These are phyloP conservation scores for Cinnamomum micranthum DNA, from an alignment of 164 flowering plant genomes.

Conservation along the genomic window DNA sequence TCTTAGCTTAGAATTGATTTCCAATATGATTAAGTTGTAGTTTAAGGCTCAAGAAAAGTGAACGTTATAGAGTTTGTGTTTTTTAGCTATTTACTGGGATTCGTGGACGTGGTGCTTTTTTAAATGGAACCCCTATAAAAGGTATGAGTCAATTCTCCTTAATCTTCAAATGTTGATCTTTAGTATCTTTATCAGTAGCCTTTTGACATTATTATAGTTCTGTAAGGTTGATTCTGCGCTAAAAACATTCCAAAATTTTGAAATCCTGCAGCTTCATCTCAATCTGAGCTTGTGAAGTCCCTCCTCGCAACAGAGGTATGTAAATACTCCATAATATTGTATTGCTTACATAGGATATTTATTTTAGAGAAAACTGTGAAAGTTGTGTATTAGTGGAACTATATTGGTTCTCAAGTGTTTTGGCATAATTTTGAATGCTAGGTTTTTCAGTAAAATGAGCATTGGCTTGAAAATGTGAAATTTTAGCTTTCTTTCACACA, in stretches of 20 bases:
- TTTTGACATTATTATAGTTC: background rate
- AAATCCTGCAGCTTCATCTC: conserved; percentile 66
- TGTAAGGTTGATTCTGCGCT: background rate
- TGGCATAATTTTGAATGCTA: background rate
- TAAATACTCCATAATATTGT: background rate
- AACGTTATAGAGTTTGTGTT: conserved; percentile 5
- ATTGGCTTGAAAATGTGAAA: background rate
- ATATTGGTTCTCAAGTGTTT: background rate
- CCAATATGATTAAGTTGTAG: background rate
- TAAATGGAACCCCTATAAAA: conserved; percentile 83
- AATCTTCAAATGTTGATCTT: background rate
- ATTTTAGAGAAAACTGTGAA: background rate
- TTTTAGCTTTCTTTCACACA: background rate
- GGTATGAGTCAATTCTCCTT: conserved; percentile 31
- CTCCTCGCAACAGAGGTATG: conserved; percentile 92
- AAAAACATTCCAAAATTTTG: conserved; percentile 1
- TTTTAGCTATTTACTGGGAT: conserved; percentile 84
- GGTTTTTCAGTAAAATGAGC: background rate
- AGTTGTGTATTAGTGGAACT: background rate
- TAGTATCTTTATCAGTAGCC: background rate
- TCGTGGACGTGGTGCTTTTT: conserved; percentile 82
- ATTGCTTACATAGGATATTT: background rate
- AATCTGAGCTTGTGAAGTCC: conserved; percentile 69
- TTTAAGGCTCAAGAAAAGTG: background rate
- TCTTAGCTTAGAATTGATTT: background rate